Evolutionary conservation across 179 eudicot species (phyloP), one percentile per base, ranked within the genome.

Genomic region (Carnegiea gigantea): DNA sequence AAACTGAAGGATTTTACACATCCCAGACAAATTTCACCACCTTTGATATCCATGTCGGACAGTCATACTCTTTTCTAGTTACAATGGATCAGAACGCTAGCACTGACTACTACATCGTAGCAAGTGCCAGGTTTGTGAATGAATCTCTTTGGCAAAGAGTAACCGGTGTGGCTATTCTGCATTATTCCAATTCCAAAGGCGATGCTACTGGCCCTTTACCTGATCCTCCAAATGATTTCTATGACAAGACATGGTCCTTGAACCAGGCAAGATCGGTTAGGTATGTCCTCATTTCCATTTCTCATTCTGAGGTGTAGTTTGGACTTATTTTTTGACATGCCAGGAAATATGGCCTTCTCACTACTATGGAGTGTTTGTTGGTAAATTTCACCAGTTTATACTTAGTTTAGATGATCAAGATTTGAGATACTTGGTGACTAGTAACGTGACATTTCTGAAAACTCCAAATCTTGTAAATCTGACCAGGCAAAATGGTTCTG

Each of bases 31-130:
- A 93, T 80, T 93, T 86, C 78, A 77, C 90, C 53, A 92, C 88
- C 83, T 82, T 96, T 53, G 99, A 96, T 82, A 91, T 96, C 80
- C 97, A 93, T 86, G 99, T 96, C 18, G 99, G 99, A 36, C 99
- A 96, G 85, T 96, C 99, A 1, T 96, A 95, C 80, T 84, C 98
- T 21, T 96, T 96, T 81, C 86, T 96, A 49, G 97, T 96, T 21
- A 91, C 97, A 82, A 96, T 93, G 99, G 98, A 96, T 85, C 98
- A 96, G 87, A 92, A 95, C 80, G 99, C 99, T 15, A 95, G 95
- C 82, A 88, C 87, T 13, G 98, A 96, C 81, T 96, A 96, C 87
- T 96, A 96, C 84, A 90, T 96, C 24, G 99, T 96, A 4, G 98
- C 99, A 11, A 93, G 98, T 88, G 87, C 99, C 26, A 86, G 99